phyloP scores from a whole-genome alignment of 192 early-diverging fungal species.

The Rhizophagus prolifer region DNA sequence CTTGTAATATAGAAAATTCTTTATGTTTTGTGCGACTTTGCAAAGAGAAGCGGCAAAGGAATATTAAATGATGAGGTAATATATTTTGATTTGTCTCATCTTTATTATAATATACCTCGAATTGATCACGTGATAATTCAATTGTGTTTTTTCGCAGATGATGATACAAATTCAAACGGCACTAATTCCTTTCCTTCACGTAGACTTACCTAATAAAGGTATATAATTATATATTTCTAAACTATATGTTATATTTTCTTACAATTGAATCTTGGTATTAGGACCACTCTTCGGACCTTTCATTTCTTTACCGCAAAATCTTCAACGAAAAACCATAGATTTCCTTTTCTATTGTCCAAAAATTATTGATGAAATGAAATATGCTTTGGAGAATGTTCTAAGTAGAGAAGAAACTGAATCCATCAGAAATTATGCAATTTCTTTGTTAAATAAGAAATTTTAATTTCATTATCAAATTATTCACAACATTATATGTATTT shows the following conservation, averaged over 20 bases:
- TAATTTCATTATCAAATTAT: neutral
- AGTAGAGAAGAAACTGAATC: neutral
- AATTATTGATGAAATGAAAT: slow-evolving; percentile 17
- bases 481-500: neutral
- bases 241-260: no score
- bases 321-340: slow-evolving; percentile 40
- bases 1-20: slow-evolving; percentile 34
- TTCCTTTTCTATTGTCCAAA: slow-evolving; percentile 37
- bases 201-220: slow-evolving; percentile 36
- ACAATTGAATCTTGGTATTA: neutral
- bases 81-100: neutral
- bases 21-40: slow-evolving; percentile 37
- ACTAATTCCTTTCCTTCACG: slow-evolving; percentile 39
- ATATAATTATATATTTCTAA: no score
- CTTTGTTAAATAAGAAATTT: slow-evolving; percentile 8
- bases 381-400: slow-evolving; percentile 13
- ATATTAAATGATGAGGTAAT: slow-evolving; percentile 37
- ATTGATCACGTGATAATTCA: neutral
- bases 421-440: slow-evolving; percentile 7
- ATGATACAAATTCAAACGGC: slow-evolving; percentile 29
- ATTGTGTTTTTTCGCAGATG: slow-evolving; percentile 3
- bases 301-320: slow-evolving; percentile 30
- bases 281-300: slow-evolving; percentile 44
- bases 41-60: slow-evolving; percentile 35
- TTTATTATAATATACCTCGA: neutral